Evolutionary conservation across 306 rosid species (phyloP).

Genomic region (Dryas drummondii): DNA sequence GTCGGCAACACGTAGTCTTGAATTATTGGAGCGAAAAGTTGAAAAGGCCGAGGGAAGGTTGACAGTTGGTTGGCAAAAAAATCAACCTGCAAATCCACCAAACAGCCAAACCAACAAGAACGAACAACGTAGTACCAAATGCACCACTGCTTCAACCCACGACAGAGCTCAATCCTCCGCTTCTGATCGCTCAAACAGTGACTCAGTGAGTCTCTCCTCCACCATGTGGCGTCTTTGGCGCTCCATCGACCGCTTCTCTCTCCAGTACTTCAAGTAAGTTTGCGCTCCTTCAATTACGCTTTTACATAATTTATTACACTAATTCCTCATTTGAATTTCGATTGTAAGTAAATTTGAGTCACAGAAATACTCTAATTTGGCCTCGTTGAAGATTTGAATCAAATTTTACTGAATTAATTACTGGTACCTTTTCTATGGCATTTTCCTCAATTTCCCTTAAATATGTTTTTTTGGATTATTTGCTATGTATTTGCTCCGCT

Average conservation of each 20-base stretch:
- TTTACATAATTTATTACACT: background rate
- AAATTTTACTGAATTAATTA: background rate
- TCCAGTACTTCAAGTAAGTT: constrained; percentile 66
- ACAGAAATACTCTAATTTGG: background rate
- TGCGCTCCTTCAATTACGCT: background rate
- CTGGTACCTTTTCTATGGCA: too few relatives aligned
- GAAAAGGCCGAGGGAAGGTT: too few relatives aligned
- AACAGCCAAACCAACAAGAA: too few relatives aligned
- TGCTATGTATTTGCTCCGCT: too few relatives aligned
- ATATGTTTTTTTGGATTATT: too few relatives aligned
- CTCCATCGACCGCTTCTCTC: constrained; percentile 81
- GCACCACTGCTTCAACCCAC: too few relatives aligned
- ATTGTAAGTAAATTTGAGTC: background rate
- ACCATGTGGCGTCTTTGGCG: constrained; percentile 77
- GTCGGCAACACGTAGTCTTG: too few relatives aligned
- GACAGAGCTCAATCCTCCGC: background rate
- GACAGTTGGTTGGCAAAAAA: too few relatives aligned
- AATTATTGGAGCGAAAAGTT: too few relatives aligned
- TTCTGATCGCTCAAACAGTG: background rate
- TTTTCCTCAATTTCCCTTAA: background rate
- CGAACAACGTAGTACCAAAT: too few relatives aligned
- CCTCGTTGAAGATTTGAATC: background rate
- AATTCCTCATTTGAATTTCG: background rate
- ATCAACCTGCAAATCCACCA: too few relatives aligned
- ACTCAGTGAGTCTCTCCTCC: background rate